A percentile compares a stretch with the other conserved stretches of the same genome.
phyloP scores from a whole-genome alignment of 1,284 basidiomycete species.

The Takashimella tepidaria region DNA sequence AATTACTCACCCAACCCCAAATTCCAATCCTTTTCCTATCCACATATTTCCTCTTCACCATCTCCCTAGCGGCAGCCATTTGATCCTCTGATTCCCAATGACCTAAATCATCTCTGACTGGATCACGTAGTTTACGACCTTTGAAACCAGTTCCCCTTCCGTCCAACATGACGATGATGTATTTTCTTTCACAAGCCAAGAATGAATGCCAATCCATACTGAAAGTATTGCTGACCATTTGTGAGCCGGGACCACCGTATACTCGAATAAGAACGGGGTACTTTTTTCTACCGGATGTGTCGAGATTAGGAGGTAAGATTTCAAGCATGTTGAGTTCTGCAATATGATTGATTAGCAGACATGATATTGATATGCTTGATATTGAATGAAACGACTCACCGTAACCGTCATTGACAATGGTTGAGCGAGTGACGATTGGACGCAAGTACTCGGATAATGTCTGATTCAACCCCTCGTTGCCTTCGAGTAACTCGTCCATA shows the following conservation, averaged over 20 bases:
- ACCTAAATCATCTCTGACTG: conserved; percentile 78
- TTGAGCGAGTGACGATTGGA: conserved; percentile 64
- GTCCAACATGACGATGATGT: conserved; percentile 81
- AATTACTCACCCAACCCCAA: conserved; percentile 98
- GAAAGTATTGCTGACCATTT: conserved; percentile 65
- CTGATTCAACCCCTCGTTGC: conserved; percentile 66
- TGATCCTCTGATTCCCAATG: conserved; percentile 83
- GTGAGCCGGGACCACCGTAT: conserved; percentile 88
- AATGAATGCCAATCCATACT: conserved; percentile 79
- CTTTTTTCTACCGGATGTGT: conserved; percentile 82
- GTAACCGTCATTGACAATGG: conserved; percentile 71
- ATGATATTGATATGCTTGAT: too few relatives aligned
- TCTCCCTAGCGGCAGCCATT: conserved; percentile 63
- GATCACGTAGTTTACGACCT: conserved; percentile 73
- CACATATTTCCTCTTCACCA: conserved; percentile 48
- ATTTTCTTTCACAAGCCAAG: conserved; percentile 73
- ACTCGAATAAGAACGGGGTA: conserved; percentile 89
- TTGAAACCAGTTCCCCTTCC: conserved; percentile 91
- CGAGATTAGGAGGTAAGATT: conserved; percentile 84
- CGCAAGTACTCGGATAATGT: conserved; percentile 67
- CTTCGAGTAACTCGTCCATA: conserved; percentile 54
- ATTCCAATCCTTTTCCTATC: conserved; percentile 72
- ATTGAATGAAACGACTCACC: conserved; percentile 60
- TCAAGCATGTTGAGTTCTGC: conserved; percentile 80
- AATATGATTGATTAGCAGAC: too few relatives aligned